These are phyloP conservation scores for Artemisia argyi DNA, from an alignment of 129 eudicot species.

Conservation along the genomic window DNA sequence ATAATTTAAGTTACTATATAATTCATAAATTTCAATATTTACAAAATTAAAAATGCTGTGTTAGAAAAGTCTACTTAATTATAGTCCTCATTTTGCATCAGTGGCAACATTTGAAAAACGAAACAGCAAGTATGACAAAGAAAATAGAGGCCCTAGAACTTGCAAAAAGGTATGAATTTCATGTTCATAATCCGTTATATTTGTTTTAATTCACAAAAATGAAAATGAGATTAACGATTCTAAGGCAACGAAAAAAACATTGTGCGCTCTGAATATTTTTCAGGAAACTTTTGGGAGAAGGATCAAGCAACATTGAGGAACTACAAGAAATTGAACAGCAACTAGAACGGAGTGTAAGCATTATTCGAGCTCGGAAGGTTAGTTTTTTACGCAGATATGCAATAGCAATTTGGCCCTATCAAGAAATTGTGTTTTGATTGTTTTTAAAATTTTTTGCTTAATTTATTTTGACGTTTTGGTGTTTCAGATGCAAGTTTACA, in stretches of 20 bases:
- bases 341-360: slow-evolving; percentile 60
- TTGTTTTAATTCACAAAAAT: not conserved
- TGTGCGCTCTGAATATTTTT: too few relatives aligned
- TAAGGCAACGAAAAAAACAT: not conserved
- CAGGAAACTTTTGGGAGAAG: slow-evolving; percentile 83
- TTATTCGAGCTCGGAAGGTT: slow-evolving; percentile 81
- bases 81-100: slow-evolving; percentile 1
- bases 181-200: not conserved
- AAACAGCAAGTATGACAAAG: slow-evolving; percentile 68
- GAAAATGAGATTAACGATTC: not conserved
- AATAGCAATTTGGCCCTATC: not conserved
- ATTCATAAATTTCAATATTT: not conserved
- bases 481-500: slow-evolving; percentile 65
- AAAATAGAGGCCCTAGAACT: slow-evolving; percentile 73
- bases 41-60: not conserved
- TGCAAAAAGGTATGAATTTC: slow-evolving; percentile 53
- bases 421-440: not conserved
- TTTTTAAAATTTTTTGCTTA: not conserved
- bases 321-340: slow-evolving; percentile 71
- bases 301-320: slow-evolving; percentile 64
- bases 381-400: not conserved
- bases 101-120: slow-evolving; percentile 67
- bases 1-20: too few relatives aligned
- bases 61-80: too few relatives aligned
- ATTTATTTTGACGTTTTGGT: slow-evolving; percentile 25